These are phyloP conservation scores for Colletotrichum musae DNA, from an alignment of 2,329 filamentous ascomycete species.

Conservation along the genomic window DNA sequence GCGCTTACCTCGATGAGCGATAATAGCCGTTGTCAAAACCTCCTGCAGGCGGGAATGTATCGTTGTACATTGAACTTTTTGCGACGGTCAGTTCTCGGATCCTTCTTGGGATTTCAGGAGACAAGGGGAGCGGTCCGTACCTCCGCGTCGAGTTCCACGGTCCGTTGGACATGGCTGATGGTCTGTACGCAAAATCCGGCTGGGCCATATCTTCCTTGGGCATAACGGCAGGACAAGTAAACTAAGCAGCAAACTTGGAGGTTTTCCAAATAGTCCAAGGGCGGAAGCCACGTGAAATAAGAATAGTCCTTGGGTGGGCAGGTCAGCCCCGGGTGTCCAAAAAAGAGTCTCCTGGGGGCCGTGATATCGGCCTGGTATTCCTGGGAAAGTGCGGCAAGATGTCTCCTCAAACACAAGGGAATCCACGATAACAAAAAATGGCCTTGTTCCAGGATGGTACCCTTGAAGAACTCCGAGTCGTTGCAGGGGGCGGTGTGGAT, in stretches of 20 bases:
- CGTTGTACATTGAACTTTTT: conserved; percentile 52
- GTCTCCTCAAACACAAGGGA: conserved; percentile 42
- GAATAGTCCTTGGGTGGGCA: conserved; percentile 40
- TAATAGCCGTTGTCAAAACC: conserved; percentile 55
- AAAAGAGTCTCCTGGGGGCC: conserved; percentile 38
- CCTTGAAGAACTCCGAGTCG: conserved; percentile 39
- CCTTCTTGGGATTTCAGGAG: conserved; percentile 22
- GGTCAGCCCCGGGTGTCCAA: conserved; percentile 40
- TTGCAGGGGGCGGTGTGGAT: conserved; percentile 42
- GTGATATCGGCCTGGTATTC: conserved; percentile 41
- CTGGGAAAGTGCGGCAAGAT: conserved; percentile 40
- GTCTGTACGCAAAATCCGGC: conserved; percentile 64
- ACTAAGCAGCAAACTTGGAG: conserved; percentile 37
- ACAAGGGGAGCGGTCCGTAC: conserved; percentile 57
- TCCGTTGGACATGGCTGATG: conserved; percentile 60
- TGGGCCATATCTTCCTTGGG: conserved; percentile 61
- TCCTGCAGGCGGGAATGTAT: conserved; percentile 49
- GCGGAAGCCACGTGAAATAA: conserved; percentile 42
- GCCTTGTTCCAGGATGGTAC: conserved; percentile 41
- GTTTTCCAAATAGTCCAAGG: conserved; percentile 32
- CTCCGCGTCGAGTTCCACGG: conserved; percentile 67
- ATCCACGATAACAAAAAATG: conserved; percentile 42
- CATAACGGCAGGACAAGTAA: conserved; percentile 48
- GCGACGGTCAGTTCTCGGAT: conserved; percentile 38
- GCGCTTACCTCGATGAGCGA: conserved; percentile 56